Evolutionary conservation across 805 yeast genomes (phyloP).

Genomic region (Ogataea pignaliae): DNA sequence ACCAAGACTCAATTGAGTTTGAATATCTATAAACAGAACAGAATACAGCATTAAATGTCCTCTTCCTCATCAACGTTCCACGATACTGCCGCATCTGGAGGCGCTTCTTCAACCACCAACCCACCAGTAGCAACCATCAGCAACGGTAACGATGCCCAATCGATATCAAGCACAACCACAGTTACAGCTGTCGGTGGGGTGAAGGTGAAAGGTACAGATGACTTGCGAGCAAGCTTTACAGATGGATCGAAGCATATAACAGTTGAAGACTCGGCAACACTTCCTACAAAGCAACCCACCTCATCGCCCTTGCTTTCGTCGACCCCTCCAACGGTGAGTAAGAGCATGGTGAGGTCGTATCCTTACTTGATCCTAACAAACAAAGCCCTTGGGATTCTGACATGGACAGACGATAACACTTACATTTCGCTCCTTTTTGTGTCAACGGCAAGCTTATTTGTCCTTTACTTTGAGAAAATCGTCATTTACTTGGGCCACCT

Average conservation of each 20-base stretch:
- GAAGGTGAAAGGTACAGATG: slow-evolving; percentile 28
- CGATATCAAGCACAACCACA: slow-evolving; percentile 10
- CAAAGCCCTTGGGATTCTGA: slow-evolving; percentile 61
- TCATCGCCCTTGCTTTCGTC: slow-evolving; percentile 81
- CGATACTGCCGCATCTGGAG: too few species aligned
- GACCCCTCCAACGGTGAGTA: slow-evolving; percentile 89
- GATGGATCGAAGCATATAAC: slow-evolving; percentile 27
- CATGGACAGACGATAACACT: slow-evolving; percentile 88
- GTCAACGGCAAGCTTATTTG: slow-evolving; percentile 48
- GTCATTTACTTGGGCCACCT: slow-evolving; percentile 82
- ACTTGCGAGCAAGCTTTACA: slow-evolving; percentile 37
- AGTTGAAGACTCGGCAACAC: background rate
- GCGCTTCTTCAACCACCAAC: background rate
- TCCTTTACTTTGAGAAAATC: slow-evolving; percentile 74
- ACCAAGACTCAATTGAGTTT: too few species aligned
- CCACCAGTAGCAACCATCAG: background rate
- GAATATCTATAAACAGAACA: too few species aligned
- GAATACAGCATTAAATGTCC: too few species aligned
- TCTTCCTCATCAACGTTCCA: too few species aligned
- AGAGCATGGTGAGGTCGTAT: slow-evolving; percentile 75
- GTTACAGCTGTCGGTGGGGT: slow-evolving; percentile 22
- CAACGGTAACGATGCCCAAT: background rate
- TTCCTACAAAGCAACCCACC: slow-evolving; percentile 30
- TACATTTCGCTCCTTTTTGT: slow-evolving; percentile 69
- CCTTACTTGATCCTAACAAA: slow-evolving; percentile 79